Evolutionary conservation across 176 grass and related monocot species (phyloP), one percentile per base, ranked within the genome.

Genomic region (Bothriochloa decipiens): DNA sequence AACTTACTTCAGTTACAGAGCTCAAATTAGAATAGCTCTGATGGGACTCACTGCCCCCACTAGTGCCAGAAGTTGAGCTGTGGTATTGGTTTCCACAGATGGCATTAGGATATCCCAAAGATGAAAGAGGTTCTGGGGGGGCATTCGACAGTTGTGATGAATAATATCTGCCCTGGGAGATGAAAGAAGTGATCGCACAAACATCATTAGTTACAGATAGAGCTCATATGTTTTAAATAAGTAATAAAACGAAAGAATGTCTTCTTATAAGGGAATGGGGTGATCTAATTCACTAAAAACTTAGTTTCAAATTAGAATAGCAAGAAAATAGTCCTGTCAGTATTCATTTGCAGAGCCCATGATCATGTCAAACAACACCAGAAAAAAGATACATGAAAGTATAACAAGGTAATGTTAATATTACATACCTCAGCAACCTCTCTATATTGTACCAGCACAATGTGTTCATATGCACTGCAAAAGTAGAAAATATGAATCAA

Each of bases 391-490:
- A 46, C 6, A 78, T 35, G 14, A 78, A 65, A 68, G n/a, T 52
- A 70, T 65, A 82, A n/a, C 55, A 80, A 74, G 70, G 10, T 33
- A 70, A 86, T 68, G 17, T 36, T 69, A 17, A 81, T 70, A 27
- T 32, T 50, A 89, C 87, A 90, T 90, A 99, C 97, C 97, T 96
- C 89, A 86, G 91, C 68, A 62, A 99, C 89, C 68, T 99, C 91
- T 86, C 88, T 87, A 79, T 99, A 99, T 13, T 99, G 93, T 84
- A 99, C 97, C 84, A 99, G 86, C 64, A 99, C 93, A 86, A 96
- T 96, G 68, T 99, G 97, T 41, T 94, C 91, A 65, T 89, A 96
- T 74, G 86, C 91, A 71, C 97, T 99, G 88, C 88, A 91, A 89
- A 89, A 72, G 82, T 2, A 82, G 46, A 53, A 12, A 87, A 61